phyloP scores from a whole-genome alignment of 352 stramenopile species.

The Phytophthora brassicae region DNA sequence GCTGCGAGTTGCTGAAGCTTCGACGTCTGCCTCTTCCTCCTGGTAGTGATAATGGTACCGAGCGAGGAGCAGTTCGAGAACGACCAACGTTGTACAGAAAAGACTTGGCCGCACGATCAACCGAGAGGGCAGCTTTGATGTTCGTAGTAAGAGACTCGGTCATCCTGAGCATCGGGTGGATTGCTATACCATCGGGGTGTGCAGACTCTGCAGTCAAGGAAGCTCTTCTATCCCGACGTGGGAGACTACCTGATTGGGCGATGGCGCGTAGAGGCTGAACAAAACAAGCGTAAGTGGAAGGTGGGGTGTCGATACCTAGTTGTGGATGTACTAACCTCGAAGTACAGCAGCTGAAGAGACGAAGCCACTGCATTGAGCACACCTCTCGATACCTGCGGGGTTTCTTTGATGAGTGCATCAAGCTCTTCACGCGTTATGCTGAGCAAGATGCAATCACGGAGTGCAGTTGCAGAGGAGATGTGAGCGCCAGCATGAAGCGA shows the following conservation, averaged over 20 bases:
- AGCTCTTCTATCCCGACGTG: constrained; percentile 47
- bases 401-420: constrained; percentile 74
- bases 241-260: constrained; percentile 62
- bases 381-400: constrained; percentile 63
- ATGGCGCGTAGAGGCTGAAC: constrained; percentile 61
- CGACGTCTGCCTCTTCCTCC: constrained; percentile 38
- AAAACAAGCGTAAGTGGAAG: neutral
- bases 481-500: constrained; percentile 68
- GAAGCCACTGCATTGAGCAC: constrained; percentile 83
- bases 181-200: constrained; percentile 18
- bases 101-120: constrained; percentile 69
- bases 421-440: constrained; percentile 70
- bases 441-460: constrained; percentile 69
- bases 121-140: constrained; percentile 67
- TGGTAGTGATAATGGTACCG: constrained; percentile 36
- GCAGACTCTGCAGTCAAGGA: constrained; percentile 31
- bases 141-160: constrained; percentile 60
- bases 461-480: constrained; percentile 70
- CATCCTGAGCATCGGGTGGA: constrained; percentile 49
- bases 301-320: neutral
- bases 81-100: constrained; percentile 76
- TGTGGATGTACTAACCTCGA: constrained; percentile 46
- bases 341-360: constrained; percentile 74
- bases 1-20: constrained; percentile 39
- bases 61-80: constrained; percentile 33